These are phyloP conservation scores for Gremmenia infestans DNA, from an alignment of 2,329 filamentous ascomycete genomes.

Conservation along the genomic window DNA sequence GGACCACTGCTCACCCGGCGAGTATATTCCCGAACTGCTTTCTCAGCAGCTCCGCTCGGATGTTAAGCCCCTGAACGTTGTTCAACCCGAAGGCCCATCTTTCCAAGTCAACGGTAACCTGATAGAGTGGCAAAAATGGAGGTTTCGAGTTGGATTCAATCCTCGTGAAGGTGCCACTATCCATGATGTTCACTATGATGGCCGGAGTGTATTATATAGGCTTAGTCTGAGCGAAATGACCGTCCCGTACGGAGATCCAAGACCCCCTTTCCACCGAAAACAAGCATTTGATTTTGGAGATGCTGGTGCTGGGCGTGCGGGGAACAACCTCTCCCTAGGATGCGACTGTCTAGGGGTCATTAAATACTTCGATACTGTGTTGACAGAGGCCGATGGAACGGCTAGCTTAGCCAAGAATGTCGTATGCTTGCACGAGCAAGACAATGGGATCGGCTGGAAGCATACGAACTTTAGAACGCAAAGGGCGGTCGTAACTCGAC, in stretches of 20 bases:
- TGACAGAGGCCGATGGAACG: constrained; percentile 49
- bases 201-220: constrained; percentile 52
- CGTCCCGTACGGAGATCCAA: constrained; percentile 57
- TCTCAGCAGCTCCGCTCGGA: constrained; percentile 37
- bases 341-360: constrained; percentile 65
- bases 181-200: constrained; percentile 56
- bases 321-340: constrained; percentile 61
- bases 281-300: constrained; percentile 66
- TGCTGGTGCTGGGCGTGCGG: constrained; percentile 56
- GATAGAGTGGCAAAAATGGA: constrained; percentile 50
- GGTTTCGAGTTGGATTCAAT: constrained; percentile 57
- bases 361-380: constrained; percentile 53
- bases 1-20: constrained; percentile 33
- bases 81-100: constrained; percentile 57
- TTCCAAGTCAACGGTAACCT: constrained; percentile 45
- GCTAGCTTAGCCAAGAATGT: constrained; percentile 52
- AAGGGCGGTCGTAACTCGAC: constrained; percentile 54
- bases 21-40: constrained; percentile 38
- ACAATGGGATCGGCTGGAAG: constrained; percentile 65
- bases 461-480: constrained; percentile 64
- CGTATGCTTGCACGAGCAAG: constrained; percentile 64
- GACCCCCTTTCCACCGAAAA: constrained; percentile 58
- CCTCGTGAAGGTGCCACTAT: constrained; percentile 54
- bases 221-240: constrained; percentile 56
- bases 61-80: constrained; percentile 55